These are phyloP conservation scores for Yamadazyma laniorum DNA, from an alignment of 805 yeast species.

Conservation along the genomic window DNA sequence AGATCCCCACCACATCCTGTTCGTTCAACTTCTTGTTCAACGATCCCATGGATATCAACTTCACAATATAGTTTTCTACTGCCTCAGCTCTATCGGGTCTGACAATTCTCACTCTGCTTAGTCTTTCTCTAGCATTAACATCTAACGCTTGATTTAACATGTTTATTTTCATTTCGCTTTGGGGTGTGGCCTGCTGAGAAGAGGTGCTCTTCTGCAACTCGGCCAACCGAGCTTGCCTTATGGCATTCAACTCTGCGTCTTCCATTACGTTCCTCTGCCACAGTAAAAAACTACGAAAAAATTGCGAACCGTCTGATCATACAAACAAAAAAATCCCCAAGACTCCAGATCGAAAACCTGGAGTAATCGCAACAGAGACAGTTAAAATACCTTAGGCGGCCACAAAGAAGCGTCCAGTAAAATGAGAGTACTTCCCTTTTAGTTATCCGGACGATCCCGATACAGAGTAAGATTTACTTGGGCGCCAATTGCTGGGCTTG, in stretches of 20 bases:
- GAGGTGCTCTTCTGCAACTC: slow-evolving; percentile 64
- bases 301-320: slow-evolving; percentile 1
- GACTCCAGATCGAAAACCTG: too few species aligned
- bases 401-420: too few species aligned
- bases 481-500: too few species aligned
- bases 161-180: slow-evolving; percentile 41
- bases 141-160: slow-evolving; percentile 69
- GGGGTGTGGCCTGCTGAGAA: slow-evolving; percentile 7
- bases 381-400: too few species aligned
- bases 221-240: slow-evolving; percentile 86
- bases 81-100: slow-evolving; percentile 88
- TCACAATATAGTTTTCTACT: slow-evolving; percentile 76
- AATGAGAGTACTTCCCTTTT: too few species aligned
- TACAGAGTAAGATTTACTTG: too few species aligned
- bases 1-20: slow-evolving; percentile 74
- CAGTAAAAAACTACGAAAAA: too few species aligned
- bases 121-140: slow-evolving; percentile 81
- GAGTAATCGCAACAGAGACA: too few species aligned
- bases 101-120: slow-evolving; percentile 82
- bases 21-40: slow-evolving; percentile 73
- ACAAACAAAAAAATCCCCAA: too few species aligned
- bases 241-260: slow-evolving; percentile 82
- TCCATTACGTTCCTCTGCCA: too few species aligned
- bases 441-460: too few species aligned
- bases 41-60: slow-evolving; percentile 75